Evolutionary conservation across 1,284 basidiomycete genomes (phyloP).

Genomic region (Puccinia polysora): DNA sequence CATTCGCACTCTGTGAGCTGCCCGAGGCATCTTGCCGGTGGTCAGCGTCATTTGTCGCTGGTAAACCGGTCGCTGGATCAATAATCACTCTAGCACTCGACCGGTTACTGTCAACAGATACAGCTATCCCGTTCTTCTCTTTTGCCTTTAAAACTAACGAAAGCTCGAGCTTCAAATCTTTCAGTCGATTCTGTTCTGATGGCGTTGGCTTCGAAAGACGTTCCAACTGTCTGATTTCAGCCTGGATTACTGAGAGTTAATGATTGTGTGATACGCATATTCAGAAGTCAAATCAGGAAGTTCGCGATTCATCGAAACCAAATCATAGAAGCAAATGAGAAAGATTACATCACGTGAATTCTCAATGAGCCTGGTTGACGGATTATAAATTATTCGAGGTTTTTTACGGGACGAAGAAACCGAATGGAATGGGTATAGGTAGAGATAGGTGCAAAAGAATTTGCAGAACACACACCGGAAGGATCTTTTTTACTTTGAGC

Average conservation of each 20-base stretch:
- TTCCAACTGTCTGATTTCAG: constrained; percentile 42
- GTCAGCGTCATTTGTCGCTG: background rate
- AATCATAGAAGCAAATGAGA: background rate
- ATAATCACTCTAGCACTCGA: constrained; percentile 24
- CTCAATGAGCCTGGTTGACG: too few relatives aligned
- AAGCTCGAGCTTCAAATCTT: constrained; percentile 22
- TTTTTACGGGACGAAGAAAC: too few relatives aligned
- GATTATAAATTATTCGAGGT: too few relatives aligned
- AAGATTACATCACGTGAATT: too few relatives aligned
- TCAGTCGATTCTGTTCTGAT: constrained; percentile 32
- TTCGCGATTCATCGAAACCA: background rate
- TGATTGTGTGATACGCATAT: background rate
- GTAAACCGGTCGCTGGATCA: constrained; percentile 34
- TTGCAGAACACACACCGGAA: constrained; percentile 5
- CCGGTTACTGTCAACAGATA: background rate
- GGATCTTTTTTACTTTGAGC: constrained; percentile 38
- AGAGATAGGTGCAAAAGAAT: background rate
- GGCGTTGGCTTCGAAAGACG: constrained; percentile 9
- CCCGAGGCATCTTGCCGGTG: background rate
- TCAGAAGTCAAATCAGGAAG: background rate
- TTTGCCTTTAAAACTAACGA: constrained; percentile 22
- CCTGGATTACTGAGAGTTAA: constrained; percentile 26
- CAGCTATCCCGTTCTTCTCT: background rate
- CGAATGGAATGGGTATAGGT: too few relatives aligned
- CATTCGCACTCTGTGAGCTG: background rate